A percentile compares a stretch with the other conserved stretches of the same genome.
These are phyloP conservation scores for Alternaria alternata DNA, from an alignment of 2,329 filamentous ascomycete species.

Conservation along the genomic window DNA sequence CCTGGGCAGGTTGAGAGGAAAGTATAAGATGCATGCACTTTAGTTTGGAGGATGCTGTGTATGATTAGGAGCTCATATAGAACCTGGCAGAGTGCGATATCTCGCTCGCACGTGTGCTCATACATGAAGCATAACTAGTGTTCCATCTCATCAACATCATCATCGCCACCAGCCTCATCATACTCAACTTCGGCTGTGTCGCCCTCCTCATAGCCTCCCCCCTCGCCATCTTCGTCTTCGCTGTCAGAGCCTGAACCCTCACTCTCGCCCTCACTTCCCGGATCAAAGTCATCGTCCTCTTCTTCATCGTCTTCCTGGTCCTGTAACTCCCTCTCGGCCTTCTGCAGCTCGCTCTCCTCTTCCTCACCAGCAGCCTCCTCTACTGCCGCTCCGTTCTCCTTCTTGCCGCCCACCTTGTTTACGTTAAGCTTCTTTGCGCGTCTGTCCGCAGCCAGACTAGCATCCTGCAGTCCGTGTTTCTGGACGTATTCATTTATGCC, in stretches of 20 bases:
- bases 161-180: constrained; percentile 26
- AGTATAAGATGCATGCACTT: not conserved
- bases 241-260: constrained; percentile 49
- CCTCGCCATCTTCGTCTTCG: constrained; percentile 43
- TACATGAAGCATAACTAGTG: constrained; percentile 1
- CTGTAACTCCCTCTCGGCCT: constrained; percentile 48
- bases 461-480: constrained; percentile 67
- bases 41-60: not conserved
- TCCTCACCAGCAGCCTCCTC: constrained; percentile 34
- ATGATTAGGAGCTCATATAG: not conserved
- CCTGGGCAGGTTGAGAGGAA: not conserved
- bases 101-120: not conserved
- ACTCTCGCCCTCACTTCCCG: constrained; percentile 52
- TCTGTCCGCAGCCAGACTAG: constrained; percentile 67
- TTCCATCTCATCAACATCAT: constrained; percentile 41
- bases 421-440: constrained; percentile 68
- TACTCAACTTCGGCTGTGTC: constrained; percentile 28
- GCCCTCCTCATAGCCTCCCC: constrained; percentile 44
- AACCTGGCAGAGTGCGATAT: not conserved
- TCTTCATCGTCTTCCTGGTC: constrained; percentile 53
- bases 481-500: constrained; percentile 71
- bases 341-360: constrained; percentile 51
- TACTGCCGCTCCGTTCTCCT: constrained; percentile 23
- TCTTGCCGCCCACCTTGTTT: constrained; percentile 47
- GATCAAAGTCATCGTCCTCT: constrained; percentile 54